A percentile compares a stretch with the other conserved stretches of the same genome.
Conservation (phyloP, 768 basidiomycete genomes). For the Chalciporus pseudorubinellus region DNA sequence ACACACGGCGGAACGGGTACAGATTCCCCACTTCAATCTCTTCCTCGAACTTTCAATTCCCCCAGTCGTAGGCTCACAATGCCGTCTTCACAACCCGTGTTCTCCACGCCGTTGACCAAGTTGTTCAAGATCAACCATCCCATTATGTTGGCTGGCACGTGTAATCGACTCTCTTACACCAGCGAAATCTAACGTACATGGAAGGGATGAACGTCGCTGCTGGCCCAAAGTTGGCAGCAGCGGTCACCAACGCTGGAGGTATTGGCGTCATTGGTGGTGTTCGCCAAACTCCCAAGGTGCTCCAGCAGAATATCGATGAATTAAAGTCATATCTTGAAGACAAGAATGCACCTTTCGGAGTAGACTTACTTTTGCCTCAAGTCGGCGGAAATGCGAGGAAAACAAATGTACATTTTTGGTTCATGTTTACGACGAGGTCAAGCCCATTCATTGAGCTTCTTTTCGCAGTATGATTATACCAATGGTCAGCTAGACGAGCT, state of each 20-base stretch:
- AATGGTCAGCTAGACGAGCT: conserved; percentile 74
- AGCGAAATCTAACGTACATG: not conserved
- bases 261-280: conserved; percentile 88
- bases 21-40: not conserved
- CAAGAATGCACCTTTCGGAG: conserved; percentile 73
- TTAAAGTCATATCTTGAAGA: conserved; percentile 73
- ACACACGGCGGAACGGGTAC: not conserved
- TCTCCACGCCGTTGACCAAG: conserved; percentile 71
- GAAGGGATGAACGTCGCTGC: conserved; percentile 78
- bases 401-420: conserved; percentile 56
- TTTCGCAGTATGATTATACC: conserved; percentile 64
- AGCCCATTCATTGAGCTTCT: not conserved
- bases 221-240: conserved; percentile 79
- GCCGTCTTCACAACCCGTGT: conserved; percentile 64
- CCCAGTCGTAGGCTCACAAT: conserved; percentile 36
- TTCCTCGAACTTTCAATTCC: not conserved
- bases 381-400: conserved; percentile 80
- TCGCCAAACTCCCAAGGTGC: conserved; percentile 68
- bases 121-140: conserved; percentile 81
- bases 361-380: conserved; percentile 83
- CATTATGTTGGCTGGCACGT: conserved; percentile 72
- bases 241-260: conserved; percentile 89
- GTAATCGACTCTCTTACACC: not conserved
- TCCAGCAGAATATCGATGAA: conserved; percentile 65
- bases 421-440: too few species aligned